Evolutionary conservation across 345 rosid species (phyloP).

Genomic region (Brassica carinata): DNA sequence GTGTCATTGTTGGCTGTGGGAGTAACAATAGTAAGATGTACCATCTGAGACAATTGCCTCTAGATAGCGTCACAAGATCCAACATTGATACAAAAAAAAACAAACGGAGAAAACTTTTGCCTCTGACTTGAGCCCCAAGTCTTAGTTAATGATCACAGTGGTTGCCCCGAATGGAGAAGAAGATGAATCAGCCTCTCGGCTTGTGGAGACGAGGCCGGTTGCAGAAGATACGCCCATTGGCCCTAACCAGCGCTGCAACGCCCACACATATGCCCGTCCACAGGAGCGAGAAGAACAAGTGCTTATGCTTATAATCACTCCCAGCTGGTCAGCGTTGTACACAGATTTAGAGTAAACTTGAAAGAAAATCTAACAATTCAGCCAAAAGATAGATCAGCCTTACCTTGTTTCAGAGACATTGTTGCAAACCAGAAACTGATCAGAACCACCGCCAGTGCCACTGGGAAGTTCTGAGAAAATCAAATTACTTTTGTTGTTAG

Average conservation of each 20-base stretch:
- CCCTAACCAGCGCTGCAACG: conserved; percentile 65
- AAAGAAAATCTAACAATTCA: conserved; percentile 5
- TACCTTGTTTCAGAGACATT: conserved; percentile 76
- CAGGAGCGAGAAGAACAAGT: conserved; percentile 66
- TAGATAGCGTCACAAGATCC: conserved; percentile 28
- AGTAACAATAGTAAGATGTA: background rate
- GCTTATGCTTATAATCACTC: conserved; percentile 54
- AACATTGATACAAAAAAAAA: conserved; percentile 15
- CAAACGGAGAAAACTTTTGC: conserved; percentile 21
- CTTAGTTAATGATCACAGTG: conserved; percentile 27
- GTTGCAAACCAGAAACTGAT: conserved; percentile 64
- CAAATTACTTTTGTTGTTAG: conserved; percentile 14
- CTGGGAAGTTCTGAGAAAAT: conserved; percentile 72
- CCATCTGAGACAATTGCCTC: conserved; percentile 35
- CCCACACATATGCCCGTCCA: conserved; percentile 75
- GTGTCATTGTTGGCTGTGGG: conserved; percentile 21
- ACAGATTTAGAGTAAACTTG: conserved; percentile 8
- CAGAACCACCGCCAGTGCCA: conserved; percentile 67
- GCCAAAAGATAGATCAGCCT: conserved; percentile 9
- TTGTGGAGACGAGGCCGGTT: conserved; percentile 92
- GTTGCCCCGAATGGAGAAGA: conserved; percentile 17
- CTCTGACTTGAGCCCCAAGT: conserved; percentile 24
- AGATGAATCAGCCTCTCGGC: conserved; percentile 56
- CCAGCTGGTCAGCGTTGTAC: conserved; percentile 54
- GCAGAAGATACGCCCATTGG: conserved; percentile 92